These are phyloP conservation scores for Pestalotiopsis fici DNA, from an alignment of 2,329 filamentous ascomycete genomes.

Conservation along the genomic window DNA sequence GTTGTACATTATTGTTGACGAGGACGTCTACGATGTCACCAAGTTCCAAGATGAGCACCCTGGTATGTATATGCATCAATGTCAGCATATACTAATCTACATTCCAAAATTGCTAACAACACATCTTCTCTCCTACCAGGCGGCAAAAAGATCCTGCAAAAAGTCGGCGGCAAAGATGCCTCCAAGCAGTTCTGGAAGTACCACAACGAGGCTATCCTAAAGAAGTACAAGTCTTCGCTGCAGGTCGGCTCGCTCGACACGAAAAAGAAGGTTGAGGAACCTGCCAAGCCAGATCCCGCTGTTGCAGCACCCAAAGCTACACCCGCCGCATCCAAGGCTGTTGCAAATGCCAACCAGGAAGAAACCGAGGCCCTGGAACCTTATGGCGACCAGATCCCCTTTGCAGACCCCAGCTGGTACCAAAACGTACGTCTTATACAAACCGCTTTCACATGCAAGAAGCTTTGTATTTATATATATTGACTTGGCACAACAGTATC, in stretches of 20 bases:
- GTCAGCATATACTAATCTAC: background rate
- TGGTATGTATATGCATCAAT: constrained; percentile 49
- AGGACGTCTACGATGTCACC: constrained; percentile 94
- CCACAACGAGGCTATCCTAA: constrained; percentile 84
- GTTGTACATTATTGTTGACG: constrained; percentile 88
- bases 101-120: background rate
- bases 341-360: constrained; percentile 38
- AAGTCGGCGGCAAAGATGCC: constrained; percentile 66
- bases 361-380: constrained; percentile 76
- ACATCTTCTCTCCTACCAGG: constrained; percentile 34
- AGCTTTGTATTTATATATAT: no score
- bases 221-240: constrained; percentile 78
- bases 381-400: constrained; percentile 86
- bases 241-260: constrained; percentile 86
- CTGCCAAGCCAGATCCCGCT: constrained; percentile 49
- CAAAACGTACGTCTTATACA: constrained; percentile 85
- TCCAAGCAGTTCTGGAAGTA: constrained; percentile 72
- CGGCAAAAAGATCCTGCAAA: constrained; percentile 65
- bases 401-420: constrained; percentile 92
- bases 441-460: no score
- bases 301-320: constrained; percentile 40
- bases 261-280: constrained; percentile 63
- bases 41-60: constrained; percentile 85
- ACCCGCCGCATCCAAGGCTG: constrained; percentile 36
- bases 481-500: constrained; percentile 60